Percentiles rank a stretch among this genome's conserved stretches.
Evolutionary conservation across 2,329 filamentous ascomycete genomes (phyloP).

Genomic region (Plenodomus biglobosus): DNA sequence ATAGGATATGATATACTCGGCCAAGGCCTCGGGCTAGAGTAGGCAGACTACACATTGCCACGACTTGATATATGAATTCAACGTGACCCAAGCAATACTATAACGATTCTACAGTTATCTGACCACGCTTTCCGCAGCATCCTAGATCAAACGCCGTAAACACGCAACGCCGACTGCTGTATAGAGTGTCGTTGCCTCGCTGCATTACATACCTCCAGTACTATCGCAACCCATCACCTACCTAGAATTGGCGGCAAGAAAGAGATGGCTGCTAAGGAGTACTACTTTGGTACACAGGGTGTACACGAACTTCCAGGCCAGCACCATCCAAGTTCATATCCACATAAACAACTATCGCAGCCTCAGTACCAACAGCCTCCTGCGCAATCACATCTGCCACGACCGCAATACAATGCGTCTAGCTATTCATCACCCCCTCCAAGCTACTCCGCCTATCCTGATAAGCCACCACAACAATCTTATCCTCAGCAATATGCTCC

Average conservation of each 20-base stretch:
- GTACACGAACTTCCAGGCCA: constrained; percentile 25
- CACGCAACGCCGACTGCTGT: background rate
- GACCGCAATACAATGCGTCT: constrained; percentile 11
- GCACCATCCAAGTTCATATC: constrained; percentile 16
- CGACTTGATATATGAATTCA: background rate
- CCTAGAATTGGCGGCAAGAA: background rate
- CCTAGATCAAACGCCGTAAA: background rate
- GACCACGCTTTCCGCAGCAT: background rate
- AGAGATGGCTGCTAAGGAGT: constrained; percentile 40
- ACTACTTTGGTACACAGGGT: constrained; percentile 32
- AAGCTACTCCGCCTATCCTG: constrained; percentile 14
- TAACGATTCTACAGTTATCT: background rate
- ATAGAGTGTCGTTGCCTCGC: background rate
- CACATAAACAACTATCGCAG: constrained; percentile 15
- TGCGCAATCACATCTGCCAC: background rate
- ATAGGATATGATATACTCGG: constrained; percentile 15
- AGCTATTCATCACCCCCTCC: constrained; percentile 21
- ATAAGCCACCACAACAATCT: constrained; percentile 1
- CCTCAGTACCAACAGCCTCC: constrained; percentile 6
- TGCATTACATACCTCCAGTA: background rate
- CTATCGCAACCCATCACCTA: background rate
- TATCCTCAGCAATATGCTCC: constrained; percentile 20
- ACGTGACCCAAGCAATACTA: background rate
- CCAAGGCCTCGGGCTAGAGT: constrained; percentile 8
- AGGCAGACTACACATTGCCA: background rate